Evolutionary conservation across 352 stramenopile species (phyloP), one percentile per base, ranked within the genome.

Genomic region (Pythium plurisporium): DNA sequence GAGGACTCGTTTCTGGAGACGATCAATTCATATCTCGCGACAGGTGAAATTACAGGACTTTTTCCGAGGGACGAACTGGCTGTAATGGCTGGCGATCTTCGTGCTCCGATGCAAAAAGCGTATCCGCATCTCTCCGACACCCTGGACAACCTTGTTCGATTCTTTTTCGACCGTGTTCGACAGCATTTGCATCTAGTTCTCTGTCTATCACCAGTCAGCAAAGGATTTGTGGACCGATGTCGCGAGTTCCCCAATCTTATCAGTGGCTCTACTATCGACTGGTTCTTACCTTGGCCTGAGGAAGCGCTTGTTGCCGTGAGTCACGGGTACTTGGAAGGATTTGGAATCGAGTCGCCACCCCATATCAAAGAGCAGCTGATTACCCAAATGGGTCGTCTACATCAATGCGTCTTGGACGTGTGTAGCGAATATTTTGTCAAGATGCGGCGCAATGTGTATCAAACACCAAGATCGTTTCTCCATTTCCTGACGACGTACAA

Each of bases 1-100:
- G 96, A 98, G 53, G 97, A 99, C 67, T 96, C 98, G 55, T 99
- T 99, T 70, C 72, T 99, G 38, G 97, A 99, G 81, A 79, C 96
- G 8, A 96, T 99, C 74, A 99, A 99, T 74, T 98, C 87, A 19
- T 90, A 99, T 34, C 78, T 99, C 31, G 98, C 98, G 80, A 99
- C 97, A 8, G 96, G 97, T 49, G 97, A 99, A 77, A 94, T 99
- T n/a, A 92, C 95, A 0, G 96, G 95, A 27, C 67, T 99, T 6
- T 99, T 99, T 66, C 89, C 96, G 0, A 99, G 99, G 67, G 97
- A 99, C 63, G 97, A 99, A 65, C 98, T 99, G 89, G 98, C 99
- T 86, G 95, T 94, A 11, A 99, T 99, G 91, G 98, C 96, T 2
- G 94, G 94, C 15, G 96, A 99, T 64, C 56, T 99, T 30, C 86